These are phyloP conservation scores for Fagopyrum homotropicum DNA, from an alignment of 148 eudicot genomes.

Conservation along the genomic window DNA sequence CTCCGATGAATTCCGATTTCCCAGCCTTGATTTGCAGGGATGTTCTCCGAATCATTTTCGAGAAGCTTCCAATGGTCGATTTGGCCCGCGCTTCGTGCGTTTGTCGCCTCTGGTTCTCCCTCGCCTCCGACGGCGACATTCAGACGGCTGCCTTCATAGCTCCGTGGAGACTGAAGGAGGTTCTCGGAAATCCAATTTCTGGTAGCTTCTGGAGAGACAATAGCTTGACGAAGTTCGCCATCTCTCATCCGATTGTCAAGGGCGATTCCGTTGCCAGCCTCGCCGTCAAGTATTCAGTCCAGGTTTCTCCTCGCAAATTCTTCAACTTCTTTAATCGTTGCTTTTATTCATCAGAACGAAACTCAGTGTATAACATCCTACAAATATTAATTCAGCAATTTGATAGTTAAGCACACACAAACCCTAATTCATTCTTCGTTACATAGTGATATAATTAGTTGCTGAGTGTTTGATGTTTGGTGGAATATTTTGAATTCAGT, in stretches of 20 bases:
- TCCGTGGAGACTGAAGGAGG: slow-evolving; percentile 65
- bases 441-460: no score
- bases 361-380: no score
- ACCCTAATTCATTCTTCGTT: no score
- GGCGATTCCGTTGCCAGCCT: slow-evolving; percentile 76
- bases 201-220: slow-evolving; percentile 82
- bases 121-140: slow-evolving; percentile 71
- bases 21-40: slow-evolving; percentile 51
- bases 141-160: slow-evolving; percentile 51
- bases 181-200: slow-evolving; percentile 75
- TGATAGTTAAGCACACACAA: no score
- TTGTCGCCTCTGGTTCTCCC: slow-evolving; percentile 46
- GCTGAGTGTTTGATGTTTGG: no score
- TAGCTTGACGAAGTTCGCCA: slow-evolving; percentile 54
- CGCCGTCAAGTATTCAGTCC: slow-evolving; percentile 89
- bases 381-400: no score
- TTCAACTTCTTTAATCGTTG: background rate
- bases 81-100: slow-evolving; percentile 80
- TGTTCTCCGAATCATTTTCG: slow-evolving; percentile 50
- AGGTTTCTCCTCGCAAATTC: slow-evolving; percentile 32
- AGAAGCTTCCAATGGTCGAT: slow-evolving; percentile 52
- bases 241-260: slow-evolving; percentile 58
- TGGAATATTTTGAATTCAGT: no score
- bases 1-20: slow-evolving; percentile 53
- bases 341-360: background rate